phyloP scores from a whole-genome alignment of 1,284 basidiomycete genomes.

The Melanopsichium pennsylvanicum region DNA sequence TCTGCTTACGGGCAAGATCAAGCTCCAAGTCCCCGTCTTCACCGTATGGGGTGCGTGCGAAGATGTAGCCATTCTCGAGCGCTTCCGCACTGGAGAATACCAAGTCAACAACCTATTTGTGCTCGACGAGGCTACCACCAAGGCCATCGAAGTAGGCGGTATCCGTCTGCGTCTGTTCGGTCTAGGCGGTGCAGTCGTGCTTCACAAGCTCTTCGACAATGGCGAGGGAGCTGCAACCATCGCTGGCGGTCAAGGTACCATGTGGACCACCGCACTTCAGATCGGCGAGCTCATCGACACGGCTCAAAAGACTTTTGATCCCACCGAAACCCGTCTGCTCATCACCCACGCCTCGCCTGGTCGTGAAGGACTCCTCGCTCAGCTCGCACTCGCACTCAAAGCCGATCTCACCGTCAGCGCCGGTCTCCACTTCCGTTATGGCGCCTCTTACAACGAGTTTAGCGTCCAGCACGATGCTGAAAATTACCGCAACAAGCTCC shows the following conservation, averaged over 20 bases:
- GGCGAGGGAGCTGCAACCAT: conserved; percentile 93
- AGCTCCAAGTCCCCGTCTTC: conserved; percentile 78
- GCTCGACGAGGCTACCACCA: conserved; percentile 91
- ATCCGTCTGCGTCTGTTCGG: conserved; percentile 91
- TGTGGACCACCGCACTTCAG: conserved; percentile 98
- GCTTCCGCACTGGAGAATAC: conserved; percentile 84
- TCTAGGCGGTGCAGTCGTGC: conserved; percentile 91
- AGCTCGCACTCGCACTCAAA: conserved; percentile 87
- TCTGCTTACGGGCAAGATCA: conserved; percentile 75
- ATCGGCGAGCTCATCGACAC: conserved; percentile 98
- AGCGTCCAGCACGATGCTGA: conserved; percentile 89
- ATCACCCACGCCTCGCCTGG: conserved; percentile 92
- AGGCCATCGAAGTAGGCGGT: conserved; percentile 87
- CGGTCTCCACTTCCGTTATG: conserved; percentile 96
- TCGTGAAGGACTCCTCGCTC: conserved; percentile 88
- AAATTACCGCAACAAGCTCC: conserved; percentile 83
- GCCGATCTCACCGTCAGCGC: conserved; percentile 94
- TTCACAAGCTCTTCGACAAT: conserved; percentile 97
- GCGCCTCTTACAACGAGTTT: conserved; percentile 95
- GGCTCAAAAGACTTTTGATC: conserved; percentile 86
- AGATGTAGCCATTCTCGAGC: conserved; percentile 90
- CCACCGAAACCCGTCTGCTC: conserved; percentile 89
- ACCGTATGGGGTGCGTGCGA: conserved; percentile 98
- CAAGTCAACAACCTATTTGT: conserved; percentile 79
- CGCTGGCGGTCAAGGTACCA: conserved; percentile 94